Evolutionary conservation across 2,329 filamentous ascomycete genomes (phyloP).

Genomic region (Claviceps africana): DNA sequence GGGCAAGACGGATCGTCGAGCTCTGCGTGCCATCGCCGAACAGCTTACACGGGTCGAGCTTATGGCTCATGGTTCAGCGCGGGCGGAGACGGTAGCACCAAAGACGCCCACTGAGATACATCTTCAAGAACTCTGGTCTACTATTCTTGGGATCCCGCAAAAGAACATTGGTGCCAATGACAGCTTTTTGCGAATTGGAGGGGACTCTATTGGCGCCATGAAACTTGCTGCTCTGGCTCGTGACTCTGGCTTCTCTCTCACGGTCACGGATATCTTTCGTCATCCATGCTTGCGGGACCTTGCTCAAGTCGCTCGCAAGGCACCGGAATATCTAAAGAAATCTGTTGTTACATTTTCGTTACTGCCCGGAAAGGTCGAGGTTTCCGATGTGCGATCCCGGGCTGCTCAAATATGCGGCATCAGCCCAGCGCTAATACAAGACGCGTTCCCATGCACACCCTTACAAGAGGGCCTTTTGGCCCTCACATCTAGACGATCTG

Average conservation of each 20-base stretch:
- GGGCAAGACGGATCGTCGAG: slow-evolving; percentile 10
- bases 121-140: slow-evolving; percentile 7
- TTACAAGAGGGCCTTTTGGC: slow-evolving; percentile 4
- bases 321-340: background rate
- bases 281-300: slow-evolving; percentile 3
- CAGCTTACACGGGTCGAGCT: slow-evolving; percentile 5
- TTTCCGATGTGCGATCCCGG: background rate
- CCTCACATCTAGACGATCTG: background rate
- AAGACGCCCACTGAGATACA: background rate
- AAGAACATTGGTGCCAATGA: slow-evolving; percentile 4
- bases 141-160: slow-evolving; percentile 2
- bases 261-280: slow-evolving; percentile 25
- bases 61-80: background rate
- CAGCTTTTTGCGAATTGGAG: slow-evolving; percentile 6
- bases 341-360: background rate
- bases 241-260: slow-evolving; percentile 19
- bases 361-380: background rate
- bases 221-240: slow-evolving; percentile 25
- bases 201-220: slow-evolving; percentile 11
- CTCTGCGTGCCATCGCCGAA: slow-evolving; percentile 4
- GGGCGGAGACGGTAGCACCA: background rate
- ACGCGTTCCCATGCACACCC: slow-evolving; percentile 3
- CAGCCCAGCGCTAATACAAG: background rate
- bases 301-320: background rate
- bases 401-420: slow-evolving; percentile 1